Evolutionary conservation across 306 rosid species (phyloP), one percentile per base, ranked within the genome.

Genomic region (Gynostemma pentaphyllum): DNA sequence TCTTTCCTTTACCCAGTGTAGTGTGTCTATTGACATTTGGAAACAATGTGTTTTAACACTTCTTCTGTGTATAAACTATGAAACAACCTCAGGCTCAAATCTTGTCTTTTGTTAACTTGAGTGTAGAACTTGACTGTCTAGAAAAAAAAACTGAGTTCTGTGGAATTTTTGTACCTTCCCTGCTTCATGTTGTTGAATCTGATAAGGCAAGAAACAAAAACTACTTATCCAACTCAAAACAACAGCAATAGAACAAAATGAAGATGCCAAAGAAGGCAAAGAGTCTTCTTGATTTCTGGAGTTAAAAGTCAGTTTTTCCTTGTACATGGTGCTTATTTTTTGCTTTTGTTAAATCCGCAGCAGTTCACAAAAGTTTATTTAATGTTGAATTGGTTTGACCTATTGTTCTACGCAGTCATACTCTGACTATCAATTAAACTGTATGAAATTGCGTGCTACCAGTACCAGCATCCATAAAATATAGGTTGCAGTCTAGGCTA

Each of bases 1-100:
- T 72, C 70, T 52, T 74, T 23, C 19, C 47, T 57, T 18, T 21
- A 19, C 27, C 16, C n/a, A n/a, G n/a, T n/a, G n/a, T n/a, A n/a
- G n/a, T n/a, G 36, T 55, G 26, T 8, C 32, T 55, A 42, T n/a
- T 40, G 30, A 54, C 62, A 23, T 51, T 10, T 0, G 0, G 44
- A 5, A 27, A 30, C 7, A 27, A 6, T 26, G 21, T 26, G n/a
- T n/a, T n/a, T n/a, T n/a, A n/a, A n/a, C n/a, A n/a, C n/a, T n/a
- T n/a, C n/a, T n/a, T n/a, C n/a, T n/a, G 56, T 50, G 4, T 26
- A 52, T 15, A 6, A 27, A 52, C 36, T 28, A 52, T 52, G 36
- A 28, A 52, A 26, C 39, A 12, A 52, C 37, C 19, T 28, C n/a
- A n/a, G n/a, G n/a, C n/a, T n/a, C 60, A 15, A 50, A 50, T 50